A percentile compares a stretch with the other conserved stretches of the same genome.
These are phyloP conservation scores for Microbotryum violaceum DNA, from an alignment of 1,284 basidiomycete genomes.

Conservation along the genomic window DNA sequence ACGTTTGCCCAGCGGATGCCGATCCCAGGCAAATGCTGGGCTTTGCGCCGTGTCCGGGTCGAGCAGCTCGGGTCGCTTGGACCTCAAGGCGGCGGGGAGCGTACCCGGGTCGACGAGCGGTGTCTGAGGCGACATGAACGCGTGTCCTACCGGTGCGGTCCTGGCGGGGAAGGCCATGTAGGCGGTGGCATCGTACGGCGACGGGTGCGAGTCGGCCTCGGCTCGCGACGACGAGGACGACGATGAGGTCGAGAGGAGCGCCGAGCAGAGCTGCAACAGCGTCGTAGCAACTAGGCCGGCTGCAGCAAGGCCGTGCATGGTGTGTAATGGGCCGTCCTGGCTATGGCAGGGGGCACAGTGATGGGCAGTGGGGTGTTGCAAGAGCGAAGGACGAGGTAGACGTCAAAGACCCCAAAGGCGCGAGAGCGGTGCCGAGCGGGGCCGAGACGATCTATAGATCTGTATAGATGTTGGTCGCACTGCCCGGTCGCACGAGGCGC, in stretches of 20 bases:
- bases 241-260: background rate
- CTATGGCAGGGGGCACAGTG: no score
- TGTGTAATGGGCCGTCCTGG: no score
- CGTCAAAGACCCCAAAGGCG: no score
- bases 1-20: constrained; percentile 12
- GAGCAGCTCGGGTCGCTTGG: background rate
- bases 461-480: no score
- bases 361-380: no score
- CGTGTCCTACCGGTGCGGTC: background rate
- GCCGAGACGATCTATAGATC: no score
- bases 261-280: no score
- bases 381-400: no score
- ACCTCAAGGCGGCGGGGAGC: background rate
- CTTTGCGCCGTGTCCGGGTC: constrained; percentile 4
- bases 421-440: no score
- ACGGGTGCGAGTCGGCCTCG: constrained; percentile 1
- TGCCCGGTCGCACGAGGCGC: no score
- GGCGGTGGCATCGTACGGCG: background rate
- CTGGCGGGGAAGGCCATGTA: constrained; percentile 6
- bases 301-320: no score
- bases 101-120: background rate
- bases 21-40: constrained; percentile 10
- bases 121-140: constrained; percentile 5
- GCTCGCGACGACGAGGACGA: background rate
- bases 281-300: no score